Base-by-base conservation (phyloP, 140 eudicot genomes). In the Flaveria floridana region DNA sequence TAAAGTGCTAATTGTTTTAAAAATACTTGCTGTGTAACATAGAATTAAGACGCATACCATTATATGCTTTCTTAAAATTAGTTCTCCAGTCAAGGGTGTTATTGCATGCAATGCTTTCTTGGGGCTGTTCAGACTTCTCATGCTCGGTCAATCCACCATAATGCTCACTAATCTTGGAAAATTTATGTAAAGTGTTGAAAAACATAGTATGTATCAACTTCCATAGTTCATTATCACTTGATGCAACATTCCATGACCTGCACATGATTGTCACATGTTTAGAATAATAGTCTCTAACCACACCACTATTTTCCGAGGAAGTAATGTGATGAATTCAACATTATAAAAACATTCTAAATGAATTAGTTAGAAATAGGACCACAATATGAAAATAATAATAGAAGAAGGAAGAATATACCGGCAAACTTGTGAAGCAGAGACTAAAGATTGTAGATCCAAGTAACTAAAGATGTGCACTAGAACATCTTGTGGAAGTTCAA, bases 171-270 rank as follows among this genome's bases (percentile, higher is more conserved):
- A 7, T 46, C 65, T 73, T 79, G 26, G 50, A 15, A 28, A 21
- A 13, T 57, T 70, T 71, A 62, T 68, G 52, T 6, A 69, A 72
- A 62, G 73, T 72, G 50, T 74, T 81, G 79, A 88, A 81, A 76
- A 66, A 81, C 62, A 52, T 47, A 47, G 10, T 37, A 78, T 82
- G 77, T 11, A 84, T 84, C 21, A 57, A 69, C 76, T 79, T 76
- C 97, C 97, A 92, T 6, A 92, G 48, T 57, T 56, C 70, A 70
- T 76, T 72, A 65, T 92, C 92, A 6, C 72, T 78, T 63, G 97
- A 82, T 59, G 92, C 89, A 53, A 12, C 73, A 67, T 86, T 87
- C 97, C 97, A 92, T 57, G 86, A 92, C 71, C 97, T 92, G 74
- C 44, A 77, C 42, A 78, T 55, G 7, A 68, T 65, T 0, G 69